Percentiles rank a stretch among this genome's conserved stretches.
These are phyloP conservation scores for Fusarium sulawesiense DNA, from an alignment of 2,329 filamentous ascomycete genomes.

Conservation along the genomic window DNA sequence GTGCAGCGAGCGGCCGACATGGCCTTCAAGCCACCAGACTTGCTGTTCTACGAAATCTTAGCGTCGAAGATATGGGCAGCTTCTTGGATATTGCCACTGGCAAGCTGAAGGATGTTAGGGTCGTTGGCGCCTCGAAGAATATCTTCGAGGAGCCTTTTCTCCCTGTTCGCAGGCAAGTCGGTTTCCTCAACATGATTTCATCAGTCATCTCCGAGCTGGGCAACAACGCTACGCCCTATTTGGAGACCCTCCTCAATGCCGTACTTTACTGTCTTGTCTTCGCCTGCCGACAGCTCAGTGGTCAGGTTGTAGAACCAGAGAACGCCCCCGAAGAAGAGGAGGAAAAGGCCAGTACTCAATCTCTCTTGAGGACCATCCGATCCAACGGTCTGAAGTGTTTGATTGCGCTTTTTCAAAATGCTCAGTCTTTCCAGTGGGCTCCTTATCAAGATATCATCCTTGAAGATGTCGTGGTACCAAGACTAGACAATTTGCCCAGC, in stretches of 20 bases:
- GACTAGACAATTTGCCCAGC: conserved; percentile 79
- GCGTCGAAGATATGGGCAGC: conserved; percentile 76
- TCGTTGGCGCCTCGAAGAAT: conserved; percentile 66
- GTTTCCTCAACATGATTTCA: conserved; percentile 91
- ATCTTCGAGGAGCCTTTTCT: conserved; percentile 70
- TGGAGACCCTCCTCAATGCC: conserved; percentile 76
- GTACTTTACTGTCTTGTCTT: conserved; percentile 84
- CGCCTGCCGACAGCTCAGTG: conserved; percentile 70
- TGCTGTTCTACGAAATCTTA: conserved; percentile 82
- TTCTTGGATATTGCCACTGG: conserved; percentile 88
- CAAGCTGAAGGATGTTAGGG: conserved; percentile 69
- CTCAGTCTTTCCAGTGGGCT: conserved; percentile 76
- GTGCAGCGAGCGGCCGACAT: conserved; percentile 79
- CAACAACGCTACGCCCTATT: conserved; percentile 75
- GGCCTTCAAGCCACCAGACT: conserved; percentile 85
- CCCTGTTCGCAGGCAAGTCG: conserved; percentile 82
- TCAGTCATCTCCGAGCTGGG: conserved; percentile 88
- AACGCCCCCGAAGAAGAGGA: conserved; percentile 56
- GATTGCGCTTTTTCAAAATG: conserved; percentile 80
- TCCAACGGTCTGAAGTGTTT: conserved; percentile 85
- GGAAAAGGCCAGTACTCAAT: conserved; percentile 60
- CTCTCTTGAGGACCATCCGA: conserved; percentile 73
- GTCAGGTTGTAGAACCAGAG: conserved; percentile 49
- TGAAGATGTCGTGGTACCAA: conserved; percentile 78
- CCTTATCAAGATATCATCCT: conserved; percentile 78